Percentiles rank a stretch among this genome's conserved stretches.
Evolutionary conservation across 805 yeast species (phyloP).

Genomic region (Jamesozyma spencerorum): DNA sequence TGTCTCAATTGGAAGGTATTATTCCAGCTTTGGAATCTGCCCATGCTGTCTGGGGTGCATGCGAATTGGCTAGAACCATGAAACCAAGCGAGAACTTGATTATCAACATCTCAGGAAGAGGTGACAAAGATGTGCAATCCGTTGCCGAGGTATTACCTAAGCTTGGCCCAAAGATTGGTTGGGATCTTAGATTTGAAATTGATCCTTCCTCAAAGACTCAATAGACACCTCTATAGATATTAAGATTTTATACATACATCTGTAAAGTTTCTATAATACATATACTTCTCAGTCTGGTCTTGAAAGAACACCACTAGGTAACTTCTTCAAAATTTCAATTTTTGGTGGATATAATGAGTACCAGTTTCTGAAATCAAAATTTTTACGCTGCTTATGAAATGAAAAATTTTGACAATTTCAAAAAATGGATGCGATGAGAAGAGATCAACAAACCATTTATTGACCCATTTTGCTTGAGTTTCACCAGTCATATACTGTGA

Average conservation of each 20-base stretch:
- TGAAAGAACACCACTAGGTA: too few species aligned
- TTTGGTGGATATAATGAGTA: too few species aligned
- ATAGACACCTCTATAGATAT: neutral
- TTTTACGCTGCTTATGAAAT: neutral
- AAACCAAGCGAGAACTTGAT: slow-evolving; percentile 69
- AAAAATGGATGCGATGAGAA: slow-evolving; percentile 2
- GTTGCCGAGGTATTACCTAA: slow-evolving; percentile 90
- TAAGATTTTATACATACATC: too few species aligned
- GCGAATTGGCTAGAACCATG: slow-evolving; percentile 79
- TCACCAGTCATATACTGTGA: neutral
- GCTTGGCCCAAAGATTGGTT: slow-evolving; percentile 82
- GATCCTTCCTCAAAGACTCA: slow-evolving; percentile 19
- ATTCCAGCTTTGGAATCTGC: slow-evolving; percentile 97
- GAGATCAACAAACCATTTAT: neutral
- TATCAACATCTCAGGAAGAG: slow-evolving; percentile 93
- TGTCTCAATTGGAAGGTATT: slow-evolving; percentile 93
- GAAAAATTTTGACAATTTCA: neutral
- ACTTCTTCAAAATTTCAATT: too few species aligned
- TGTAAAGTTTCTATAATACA: too few species aligned
- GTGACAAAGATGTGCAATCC: slow-evolving; percentile 97
- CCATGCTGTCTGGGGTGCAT: slow-evolving; percentile 90
- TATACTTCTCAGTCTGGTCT: too few species aligned
- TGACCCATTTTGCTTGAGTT: too few species aligned
- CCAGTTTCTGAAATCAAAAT: too few species aligned
- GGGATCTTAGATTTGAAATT: slow-evolving; percentile 86